Percentiles rank a stretch among this genome's conserved stretches.
These are phyloP conservation scores for Sequoia sempervirens DNA, from an alignment of 75 land plant species.

Conservation along the genomic window DNA sequence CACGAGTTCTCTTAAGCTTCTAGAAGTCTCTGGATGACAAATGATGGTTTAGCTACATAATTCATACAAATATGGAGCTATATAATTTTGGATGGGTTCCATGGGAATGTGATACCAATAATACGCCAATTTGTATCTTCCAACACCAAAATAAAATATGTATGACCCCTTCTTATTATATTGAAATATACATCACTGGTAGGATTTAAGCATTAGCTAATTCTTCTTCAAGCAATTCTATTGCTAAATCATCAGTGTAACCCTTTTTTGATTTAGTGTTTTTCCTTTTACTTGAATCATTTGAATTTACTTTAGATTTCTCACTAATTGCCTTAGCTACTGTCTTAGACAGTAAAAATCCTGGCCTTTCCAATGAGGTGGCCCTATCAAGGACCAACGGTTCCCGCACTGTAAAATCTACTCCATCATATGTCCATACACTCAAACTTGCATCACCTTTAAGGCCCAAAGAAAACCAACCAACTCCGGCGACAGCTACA, in stretches of 20 bases:
- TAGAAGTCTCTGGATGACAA: not conserved
- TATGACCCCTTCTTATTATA: not conserved
- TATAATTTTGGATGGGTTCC: no score
- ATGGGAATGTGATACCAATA: not conserved
- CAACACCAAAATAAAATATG: not conserved
- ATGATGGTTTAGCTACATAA: not conserved
- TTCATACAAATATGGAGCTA: not conserved
- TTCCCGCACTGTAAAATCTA: constrained; percentile 63
- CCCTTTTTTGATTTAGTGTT: not conserved
- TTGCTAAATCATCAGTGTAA: not conserved
- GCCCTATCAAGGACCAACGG: constrained; percentile 86
- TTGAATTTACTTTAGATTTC: constrained; percentile 13
- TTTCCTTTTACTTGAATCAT: not conserved
- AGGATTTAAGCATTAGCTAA: constrained; percentile 6
- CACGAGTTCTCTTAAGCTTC: not conserved
- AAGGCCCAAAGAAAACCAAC: constrained; percentile 87
- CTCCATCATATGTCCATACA: constrained; percentile 80
- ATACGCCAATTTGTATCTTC: not conserved
- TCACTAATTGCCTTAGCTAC: constrained; percentile 57
- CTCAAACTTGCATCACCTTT: constrained; percentile 75
- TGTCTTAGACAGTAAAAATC: constrained; percentile 63
- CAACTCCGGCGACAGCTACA: constrained; percentile 81
- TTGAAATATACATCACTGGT: not conserved
- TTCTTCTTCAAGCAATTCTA: not conserved
- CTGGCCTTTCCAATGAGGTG: constrained; percentile 63